Evolutionary conservation across 129 eudicot species (phyloP), one percentile per base, ranked within the genome.

Genomic region (Tagetes erecta): DNA sequence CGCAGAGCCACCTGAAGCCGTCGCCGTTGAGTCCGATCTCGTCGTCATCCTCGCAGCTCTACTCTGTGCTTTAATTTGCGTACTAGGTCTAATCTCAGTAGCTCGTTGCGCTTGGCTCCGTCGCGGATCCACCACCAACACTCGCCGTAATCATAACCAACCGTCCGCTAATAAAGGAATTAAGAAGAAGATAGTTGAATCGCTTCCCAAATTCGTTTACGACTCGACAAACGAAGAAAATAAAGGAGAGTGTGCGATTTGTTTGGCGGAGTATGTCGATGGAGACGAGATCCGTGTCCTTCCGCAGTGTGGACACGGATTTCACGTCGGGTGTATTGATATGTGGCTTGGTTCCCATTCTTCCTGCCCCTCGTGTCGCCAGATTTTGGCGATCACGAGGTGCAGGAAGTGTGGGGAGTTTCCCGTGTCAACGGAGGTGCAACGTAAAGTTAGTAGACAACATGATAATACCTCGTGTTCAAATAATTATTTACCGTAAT

Each of bases 101-200:
- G 96, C 87, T 64, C 88, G 96, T 1, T 89, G 92, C 75, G 82
- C 86, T n/a, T 89, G 96, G 84, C 82, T 89, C 56, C 90, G 87
- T 13, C 96, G 84, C 33, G 76, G 81, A 3, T 4, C 79, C 52
- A 63, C 68, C 42, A 35, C 68, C 74, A 27, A 47, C 57, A 11
- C 36, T 1, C 63, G 78, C 3, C 73, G 80, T 35, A 44, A 70
- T 39, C 67, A 75, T 2, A n/a, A 49, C 40, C 78, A 46, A 7
- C 47, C 80, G 13, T 31, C 87, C 1, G 80, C 87, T 35, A 87
- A 87, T 38, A 87, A 73, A 70, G 92, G 96, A 41, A 66, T 89
- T 7, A 89, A 81, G 50, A 87, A 85, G 79, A 87, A 87, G 70
- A 49, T 80, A 9, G 77, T 89, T 1, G 80, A 87, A 41, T 47